These are phyloP conservation scores for Bruguiera hainesii DNA, from an alignment of 441 rosid genomes.

Conservation along the genomic window DNA sequence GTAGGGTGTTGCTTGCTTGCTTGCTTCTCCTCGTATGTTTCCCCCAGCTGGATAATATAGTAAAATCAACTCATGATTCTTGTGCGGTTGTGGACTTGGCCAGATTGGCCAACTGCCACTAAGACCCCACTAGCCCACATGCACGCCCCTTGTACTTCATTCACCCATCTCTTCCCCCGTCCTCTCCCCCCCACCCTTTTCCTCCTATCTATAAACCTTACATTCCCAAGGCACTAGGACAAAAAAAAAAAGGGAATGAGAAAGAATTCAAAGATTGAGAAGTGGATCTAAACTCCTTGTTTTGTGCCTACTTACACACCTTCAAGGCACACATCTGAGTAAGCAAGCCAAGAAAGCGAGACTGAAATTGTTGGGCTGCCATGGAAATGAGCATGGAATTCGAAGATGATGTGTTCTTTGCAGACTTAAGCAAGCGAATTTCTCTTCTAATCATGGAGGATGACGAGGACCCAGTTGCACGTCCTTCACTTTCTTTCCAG, in stretches of 20 bases:
- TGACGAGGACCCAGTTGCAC: conserved; percentile 54
- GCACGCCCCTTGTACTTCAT: conserved; percentile 32
- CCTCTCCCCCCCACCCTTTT: not conserved
- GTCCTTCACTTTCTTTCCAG: conserved; percentile 61
- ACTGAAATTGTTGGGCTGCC: not conserved
- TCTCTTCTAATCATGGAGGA: conserved; percentile 93
- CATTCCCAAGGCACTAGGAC: conserved; percentile 25
- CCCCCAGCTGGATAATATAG: conserved; percentile 56
- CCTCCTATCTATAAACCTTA: conserved; percentile 44
- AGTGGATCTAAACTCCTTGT: not conserved
- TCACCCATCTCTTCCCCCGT: conserved; percentile 15
- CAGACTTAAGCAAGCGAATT: conserved; percentile 84
- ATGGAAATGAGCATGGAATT: conserved; percentile 60
- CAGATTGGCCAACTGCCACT: conserved; percentile 55
- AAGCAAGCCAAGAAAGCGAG: not conserved
- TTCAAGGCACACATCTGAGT: not conserved
- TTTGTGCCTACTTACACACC: not conserved
- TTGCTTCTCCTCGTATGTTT: conserved; percentile 27
- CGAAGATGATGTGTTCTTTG: conserved; percentile 86
- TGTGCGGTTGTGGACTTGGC: conserved; percentile 43
- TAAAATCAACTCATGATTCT: conserved; percentile 43
- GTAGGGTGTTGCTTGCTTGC: conserved; percentile 36
- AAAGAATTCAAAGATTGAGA: conserved; percentile 8
- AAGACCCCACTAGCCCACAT: conserved; percentile 60
- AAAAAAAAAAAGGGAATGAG: no score